Base-by-base conservation (phyloP, 2,329 filamentous ascomycete genomes). In the Alternaria arborescens region DNA sequence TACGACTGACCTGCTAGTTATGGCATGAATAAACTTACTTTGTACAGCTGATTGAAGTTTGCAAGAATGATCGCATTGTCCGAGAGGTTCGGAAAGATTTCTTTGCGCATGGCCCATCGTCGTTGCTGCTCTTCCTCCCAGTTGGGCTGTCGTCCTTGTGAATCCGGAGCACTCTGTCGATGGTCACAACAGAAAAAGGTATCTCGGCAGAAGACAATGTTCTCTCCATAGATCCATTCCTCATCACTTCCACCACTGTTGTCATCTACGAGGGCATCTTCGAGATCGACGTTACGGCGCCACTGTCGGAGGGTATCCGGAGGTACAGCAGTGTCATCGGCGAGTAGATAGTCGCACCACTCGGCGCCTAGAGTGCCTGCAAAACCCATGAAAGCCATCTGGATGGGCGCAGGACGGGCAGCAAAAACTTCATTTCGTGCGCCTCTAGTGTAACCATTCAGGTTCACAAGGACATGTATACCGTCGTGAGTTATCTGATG, bases 331-430 rank as follows among this genome's bases (percentile, higher is more conserved):
- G 91, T 94, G 52, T 91, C 85, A 73, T 99, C 95, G 4, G 95
- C 94, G 26, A 98, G 86, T 16, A 99, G 89, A 73, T 99, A 99
- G 77, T 99, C 95, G 70, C 95, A 99, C 95, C 95, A 99, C 76
- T 99, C 95, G 3, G 95, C 95, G 6, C 95, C 95, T 1, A 99
- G 82, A 0, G 94, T 97, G 10, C 95, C 95, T 0, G 95, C 95
- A 76, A 99, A 99, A 0, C 95, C 95, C 95, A 99, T 99, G 73
- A 99, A 99, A 0, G 95, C 97, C 95, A 99, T 99, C 68, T 99
- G 95, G 43, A 99, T 93, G 0, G 95, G 95, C 2, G 94, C 93
- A 16, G 95, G 93, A 26, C 96, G 88, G 22, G 95, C 95, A 22
- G 95, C 95, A 77, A 99, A 99, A 4, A 99, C 90, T 75, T 99